Base-by-base conservation (phyloP, 1,139 yeast species). In the Pichia norvegensis region DNA sequence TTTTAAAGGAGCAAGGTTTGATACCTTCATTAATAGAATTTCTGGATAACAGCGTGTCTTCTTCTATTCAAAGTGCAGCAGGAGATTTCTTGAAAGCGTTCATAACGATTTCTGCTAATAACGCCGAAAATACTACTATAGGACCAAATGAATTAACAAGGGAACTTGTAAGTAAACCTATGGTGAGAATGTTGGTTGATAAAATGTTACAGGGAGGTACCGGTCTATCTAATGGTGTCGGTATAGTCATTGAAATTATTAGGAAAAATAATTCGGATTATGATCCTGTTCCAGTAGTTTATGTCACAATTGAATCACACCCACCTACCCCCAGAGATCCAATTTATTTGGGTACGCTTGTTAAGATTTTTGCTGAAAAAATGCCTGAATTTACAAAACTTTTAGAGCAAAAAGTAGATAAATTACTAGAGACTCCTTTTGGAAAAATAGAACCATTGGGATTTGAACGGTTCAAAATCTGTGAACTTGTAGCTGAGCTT, bases 321-420 rank as follows among this genome's bases (percentile, higher is more conserved):
- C 97, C 97, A 8, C 98, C 98, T 27, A 81, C 85, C 16, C 85
- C 95, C 36, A 76, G 97, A 57, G 99, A 92, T 63, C 95, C 97
- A 3, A 88, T 92, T 44, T 94, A 90, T 63, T 70, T 92, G 53
- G 98, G 98, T 4, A 84, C 88, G 47, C 69, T 92, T 64, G 81
- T 94, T 36, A 78, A 76, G 58, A 79, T 86, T 7, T 90, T 94
- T 65, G 82, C 95, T 3, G 74, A 76, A 52, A 76, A 83, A 45
- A 81, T 92, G 58, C 80, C 85, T 16, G 70, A 78, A 38, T 90
- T 92, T 65, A 78, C 81, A 45, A 67, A 65, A 29, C 71, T 81
- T 67, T 66, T 83, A 40, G 67, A 58, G 37, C 53, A 55, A 42
- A 52, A 59, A 59, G 52, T 60, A 55, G 52, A 61, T 48, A 52